A percentile compares a stretch with the other conserved stretches of the same genome.
Conservation (phyloP, 2,329 filamentous ascomycete genomes). For the Colletotrichum coccodes region DNA sequence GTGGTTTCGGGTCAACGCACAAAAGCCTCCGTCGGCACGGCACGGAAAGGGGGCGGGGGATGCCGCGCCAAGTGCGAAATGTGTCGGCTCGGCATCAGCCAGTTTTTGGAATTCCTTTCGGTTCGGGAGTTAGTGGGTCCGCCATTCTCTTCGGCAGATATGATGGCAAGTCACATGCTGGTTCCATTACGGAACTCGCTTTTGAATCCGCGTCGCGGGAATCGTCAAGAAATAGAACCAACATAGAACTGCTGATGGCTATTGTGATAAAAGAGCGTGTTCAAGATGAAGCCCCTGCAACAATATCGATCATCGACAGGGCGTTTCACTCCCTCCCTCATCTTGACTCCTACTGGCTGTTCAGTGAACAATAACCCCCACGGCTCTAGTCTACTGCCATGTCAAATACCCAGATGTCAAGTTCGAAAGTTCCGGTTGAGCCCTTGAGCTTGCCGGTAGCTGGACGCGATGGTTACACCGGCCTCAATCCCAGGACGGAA, state of each 20-base stretch:
- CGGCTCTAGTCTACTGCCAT: neutral
- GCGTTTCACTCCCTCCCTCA: no score
- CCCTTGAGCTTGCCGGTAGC: neutral
- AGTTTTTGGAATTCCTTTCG: neutral
- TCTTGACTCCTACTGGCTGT: neutral
- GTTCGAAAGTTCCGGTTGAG: neutral
- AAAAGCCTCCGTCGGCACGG: neutral
- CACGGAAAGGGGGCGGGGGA: neutral
- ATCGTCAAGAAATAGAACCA: neutral
- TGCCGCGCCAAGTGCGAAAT: neutral
- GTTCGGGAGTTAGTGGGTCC: slow-evolving; percentile 14
- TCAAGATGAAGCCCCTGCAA: neutral
- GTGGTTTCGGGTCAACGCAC: neutral
- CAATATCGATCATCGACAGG: neutral
- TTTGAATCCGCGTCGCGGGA: neutral
- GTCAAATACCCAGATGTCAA: neutral
- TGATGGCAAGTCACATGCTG: neutral
- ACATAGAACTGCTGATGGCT: neutral
- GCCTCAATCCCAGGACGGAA: slow-evolving; percentile 47
- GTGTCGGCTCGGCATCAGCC: slow-evolving; percentile 4
- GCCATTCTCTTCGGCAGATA: neutral
- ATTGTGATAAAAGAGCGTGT: neutral
- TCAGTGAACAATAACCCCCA: no score
- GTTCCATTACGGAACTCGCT: neutral
- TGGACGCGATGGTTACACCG: slow-evolving; percentile 34